A percentile compares a stretch with the other conserved stretches of the same genome.
phyloP scores from a whole-genome alignment of 345 rosid genomes.

The Hibiscus mutabilis region DNA sequence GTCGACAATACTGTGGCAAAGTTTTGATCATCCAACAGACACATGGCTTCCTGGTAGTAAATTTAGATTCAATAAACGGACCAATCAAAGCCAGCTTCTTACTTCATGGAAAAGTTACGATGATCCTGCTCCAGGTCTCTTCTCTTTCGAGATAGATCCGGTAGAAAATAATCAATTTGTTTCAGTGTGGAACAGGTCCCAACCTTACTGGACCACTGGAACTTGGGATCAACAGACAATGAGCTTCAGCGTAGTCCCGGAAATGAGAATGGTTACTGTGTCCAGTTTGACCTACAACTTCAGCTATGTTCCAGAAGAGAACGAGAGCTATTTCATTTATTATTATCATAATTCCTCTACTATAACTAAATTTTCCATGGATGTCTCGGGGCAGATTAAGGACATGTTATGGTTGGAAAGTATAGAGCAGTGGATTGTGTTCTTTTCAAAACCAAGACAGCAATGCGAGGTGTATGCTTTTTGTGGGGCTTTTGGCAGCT shows the following conservation, averaged over 20 bases:
- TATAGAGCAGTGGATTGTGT: constrained; percentile 38
- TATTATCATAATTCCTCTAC: constrained; percentile 12
- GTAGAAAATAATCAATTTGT: constrained; percentile 39
- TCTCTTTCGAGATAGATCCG: constrained; percentile 56
- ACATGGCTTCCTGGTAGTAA: constrained; percentile 76
- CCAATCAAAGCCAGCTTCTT: constrained; percentile 27
- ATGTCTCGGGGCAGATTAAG: constrained; percentile 55
- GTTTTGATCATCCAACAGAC: constrained; percentile 56
- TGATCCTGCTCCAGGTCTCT: constrained; percentile 69
- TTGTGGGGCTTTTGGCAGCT: constrained; percentile 67
- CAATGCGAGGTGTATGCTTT: constrained; percentile 60
- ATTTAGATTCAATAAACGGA: constrained; percentile 37
- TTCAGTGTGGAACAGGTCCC: constrained; percentile 37
- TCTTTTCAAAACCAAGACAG: constrained; percentile 53
- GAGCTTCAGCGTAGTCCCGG: too few relatives aligned
- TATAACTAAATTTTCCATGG: constrained; percentile 47
- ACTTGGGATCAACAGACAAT: too few relatives aligned
- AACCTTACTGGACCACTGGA: too few relatives aligned
- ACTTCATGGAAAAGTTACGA: constrained; percentile 55
- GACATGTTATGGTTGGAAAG: constrained; percentile 32
- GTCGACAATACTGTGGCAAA: constrained; percentile 49
- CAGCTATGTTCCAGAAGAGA: constrained; percentile 26
- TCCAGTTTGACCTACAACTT: constrained; percentile 29
- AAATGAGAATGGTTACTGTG: constrained; percentile 40
- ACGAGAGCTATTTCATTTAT: constrained; percentile 59